Evolutionary conservation across 441 rosid species (phyloP).

Genomic region (Erysimum cheiri): DNA sequence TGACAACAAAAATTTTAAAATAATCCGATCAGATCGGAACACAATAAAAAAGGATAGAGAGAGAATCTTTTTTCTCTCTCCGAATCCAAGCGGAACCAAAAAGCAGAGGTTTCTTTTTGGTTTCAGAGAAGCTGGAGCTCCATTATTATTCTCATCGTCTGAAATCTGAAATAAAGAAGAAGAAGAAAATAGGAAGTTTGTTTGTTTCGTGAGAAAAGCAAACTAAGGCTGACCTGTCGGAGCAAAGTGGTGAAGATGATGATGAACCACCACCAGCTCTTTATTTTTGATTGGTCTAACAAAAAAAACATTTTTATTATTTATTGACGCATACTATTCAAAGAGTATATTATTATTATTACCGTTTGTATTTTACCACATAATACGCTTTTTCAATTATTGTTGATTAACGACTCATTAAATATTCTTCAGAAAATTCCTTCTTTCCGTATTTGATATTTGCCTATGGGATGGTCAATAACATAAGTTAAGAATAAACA

Average conservation of each 20-base stretch:
- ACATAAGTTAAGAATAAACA: background rate
- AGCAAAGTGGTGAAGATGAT: constrained; percentile 28
- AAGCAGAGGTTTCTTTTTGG: background rate
- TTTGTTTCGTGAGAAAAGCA: constrained; percentile 45
- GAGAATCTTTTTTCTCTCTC: constrained; percentile 20
- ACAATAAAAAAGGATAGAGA: constrained; percentile 30
- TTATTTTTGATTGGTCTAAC: background rate
- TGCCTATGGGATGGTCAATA: background rate
- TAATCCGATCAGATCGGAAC: constrained; percentile 42
- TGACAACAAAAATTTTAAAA: background rate
- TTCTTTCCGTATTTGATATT: background rate
- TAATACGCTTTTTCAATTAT: constrained; percentile 14
- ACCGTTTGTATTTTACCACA: constrained; percentile 23
- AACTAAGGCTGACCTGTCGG: constrained; percentile 42
- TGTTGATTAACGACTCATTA: constrained; percentile 8
- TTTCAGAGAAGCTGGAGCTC: constrained; percentile 21
- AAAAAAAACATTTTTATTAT: background rate
- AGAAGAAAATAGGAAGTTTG: constrained; percentile 46
- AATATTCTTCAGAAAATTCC: background rate
- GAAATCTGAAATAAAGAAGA: constrained; percentile 1
- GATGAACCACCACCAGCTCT: constrained; percentile 38
- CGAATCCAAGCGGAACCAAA: constrained; percentile 34
- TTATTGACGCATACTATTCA: background rate
- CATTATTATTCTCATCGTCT: constrained; percentile 7
- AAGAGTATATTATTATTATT: background rate